Evolutionary conservation across 768 basidiomycete genomes (phyloP).

Genomic region (Panus rudis): DNA sequence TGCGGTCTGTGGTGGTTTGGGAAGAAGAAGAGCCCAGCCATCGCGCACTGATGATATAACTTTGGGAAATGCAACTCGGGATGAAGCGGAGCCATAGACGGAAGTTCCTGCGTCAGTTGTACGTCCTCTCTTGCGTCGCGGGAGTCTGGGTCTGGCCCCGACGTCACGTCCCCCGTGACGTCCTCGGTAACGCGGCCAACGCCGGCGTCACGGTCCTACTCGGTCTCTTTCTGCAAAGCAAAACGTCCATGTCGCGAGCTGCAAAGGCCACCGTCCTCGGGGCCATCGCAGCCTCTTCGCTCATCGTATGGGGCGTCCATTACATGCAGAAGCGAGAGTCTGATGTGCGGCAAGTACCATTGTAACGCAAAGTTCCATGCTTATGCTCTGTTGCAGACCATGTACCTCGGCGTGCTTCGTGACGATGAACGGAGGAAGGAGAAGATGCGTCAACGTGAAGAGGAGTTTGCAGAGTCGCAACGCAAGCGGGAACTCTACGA

Average conservation of each 20-base stretch:
- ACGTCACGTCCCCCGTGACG: no score
- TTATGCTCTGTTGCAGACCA: conserved; percentile 44
- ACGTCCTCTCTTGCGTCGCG: no score
- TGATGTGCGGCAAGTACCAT: conserved; percentile 49
- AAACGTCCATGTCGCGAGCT: conserved; percentile 54
- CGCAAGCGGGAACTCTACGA: conserved; percentile 65
- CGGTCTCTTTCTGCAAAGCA: no score
- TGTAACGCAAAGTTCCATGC: neutral
- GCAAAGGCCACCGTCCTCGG: conserved; percentile 72
- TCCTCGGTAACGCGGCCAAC: no score
- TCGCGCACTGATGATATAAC: no score
- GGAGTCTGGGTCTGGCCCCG: no score
- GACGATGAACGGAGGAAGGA: conserved; percentile 78
- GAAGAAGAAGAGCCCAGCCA: no score
- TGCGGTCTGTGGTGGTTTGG: no score
- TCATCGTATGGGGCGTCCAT: conserved; percentile 88
- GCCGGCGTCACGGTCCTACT: no score
- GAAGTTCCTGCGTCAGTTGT: no score
- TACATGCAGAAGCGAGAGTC: conserved; percentile 78
- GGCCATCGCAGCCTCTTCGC: conserved; percentile 53
- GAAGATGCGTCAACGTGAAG: conserved; percentile 63
- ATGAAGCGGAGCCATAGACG: no score
- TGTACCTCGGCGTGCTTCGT: conserved; percentile 86
- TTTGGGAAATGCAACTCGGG: no score
- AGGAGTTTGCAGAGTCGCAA: conserved; percentile 52